phyloP scores from a whole-genome alignment of 306 rosid species.

The Gastrolobium villosum region DNA sequence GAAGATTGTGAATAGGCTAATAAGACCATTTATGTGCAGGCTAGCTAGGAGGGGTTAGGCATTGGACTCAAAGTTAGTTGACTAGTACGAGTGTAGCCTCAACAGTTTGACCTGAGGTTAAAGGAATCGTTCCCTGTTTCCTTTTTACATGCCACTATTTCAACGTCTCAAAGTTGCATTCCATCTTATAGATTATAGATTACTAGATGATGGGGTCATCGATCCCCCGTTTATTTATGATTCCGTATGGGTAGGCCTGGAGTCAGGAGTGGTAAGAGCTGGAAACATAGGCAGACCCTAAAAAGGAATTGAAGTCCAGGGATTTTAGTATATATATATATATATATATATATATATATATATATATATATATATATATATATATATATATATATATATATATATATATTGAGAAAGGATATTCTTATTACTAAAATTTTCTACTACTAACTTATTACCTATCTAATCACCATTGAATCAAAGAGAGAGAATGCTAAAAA shows the following conservation, averaged over 20 bases:
- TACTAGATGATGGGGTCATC: slow-evolving; percentile 38
- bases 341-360: too few species aligned
- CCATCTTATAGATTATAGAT: slow-evolving; percentile 17
- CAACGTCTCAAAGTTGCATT: slow-evolving; percentile 34
- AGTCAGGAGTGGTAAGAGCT: slow-evolving; percentile 39
- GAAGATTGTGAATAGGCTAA: slow-evolving; percentile 30
- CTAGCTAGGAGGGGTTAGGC: slow-evolving; percentile 35
- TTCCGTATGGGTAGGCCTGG: slow-evolving; percentile 33
- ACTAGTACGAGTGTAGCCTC: slow-evolving; percentile 25
- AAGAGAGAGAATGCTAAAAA: too few species aligned
- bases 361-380: too few species aligned
- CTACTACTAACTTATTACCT: too few species aligned
- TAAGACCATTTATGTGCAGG: slow-evolving; percentile 26
- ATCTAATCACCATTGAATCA: too few species aligned
- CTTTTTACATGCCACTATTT: slow-evolving; percentile 45
- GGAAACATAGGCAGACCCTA: slow-evolving; percentile 50
- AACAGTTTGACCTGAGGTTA: slow-evolving; percentile 42
- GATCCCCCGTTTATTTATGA: slow-evolving; percentile 30
- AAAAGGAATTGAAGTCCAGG: slow-evolving; percentile 36
- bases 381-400: too few species aligned
- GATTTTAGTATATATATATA: too few species aligned
- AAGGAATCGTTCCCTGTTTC: slow-evolving; percentile 50
- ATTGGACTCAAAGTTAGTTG: slow-evolving; percentile 55
- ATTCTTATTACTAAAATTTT: too few species aligned
- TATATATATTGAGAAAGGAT: too few species aligned